phyloP scores from a whole-genome alignment of 768 basidiomycete genomes.

The Naganishia vishniacii region DNA sequence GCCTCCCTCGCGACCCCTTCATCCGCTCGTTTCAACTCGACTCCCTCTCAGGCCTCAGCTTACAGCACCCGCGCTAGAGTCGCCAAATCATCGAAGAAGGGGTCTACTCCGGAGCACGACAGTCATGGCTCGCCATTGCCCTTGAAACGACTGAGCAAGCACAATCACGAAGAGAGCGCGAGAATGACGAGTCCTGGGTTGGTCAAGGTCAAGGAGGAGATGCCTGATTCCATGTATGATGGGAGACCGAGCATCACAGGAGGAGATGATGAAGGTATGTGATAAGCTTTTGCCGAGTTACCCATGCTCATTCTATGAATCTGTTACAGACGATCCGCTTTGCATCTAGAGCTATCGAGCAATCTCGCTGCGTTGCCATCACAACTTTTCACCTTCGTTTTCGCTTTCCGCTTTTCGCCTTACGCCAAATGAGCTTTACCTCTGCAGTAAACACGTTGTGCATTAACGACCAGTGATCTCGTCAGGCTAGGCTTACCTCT shows the following conservation, averaged over 20 bases:
- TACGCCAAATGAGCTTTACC: too few relatives aligned
- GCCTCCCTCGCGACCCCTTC: not conserved
- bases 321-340: not conserved
- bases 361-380: not conserved
- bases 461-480: too few relatives aligned
- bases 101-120: too few relatives aligned
- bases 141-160: not conserved
- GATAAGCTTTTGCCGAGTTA: conserved; percentile 6
- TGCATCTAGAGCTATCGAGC: not conserved
- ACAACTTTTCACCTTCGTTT: not conserved
- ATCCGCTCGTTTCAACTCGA: not conserved
- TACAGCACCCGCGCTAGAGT: not conserved
- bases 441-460: conserved; percentile 29
- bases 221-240: not conserved
- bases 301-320: not conserved
- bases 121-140: not conserved
- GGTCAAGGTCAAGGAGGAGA: conserved; percentile 16
- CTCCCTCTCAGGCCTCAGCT: not conserved
- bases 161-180: not conserved
- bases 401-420: not conserved
- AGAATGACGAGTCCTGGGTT: not conserved
- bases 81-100: not conserved
- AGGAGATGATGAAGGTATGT: conserved; percentile 19
- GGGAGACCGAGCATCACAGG: conserved; percentile 11
- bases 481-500: too few relatives aligned